These are phyloP conservation scores for Suillus brevipes DNA, from an alignment of 768 basidiomycete species.

Conservation along the genomic window DNA sequence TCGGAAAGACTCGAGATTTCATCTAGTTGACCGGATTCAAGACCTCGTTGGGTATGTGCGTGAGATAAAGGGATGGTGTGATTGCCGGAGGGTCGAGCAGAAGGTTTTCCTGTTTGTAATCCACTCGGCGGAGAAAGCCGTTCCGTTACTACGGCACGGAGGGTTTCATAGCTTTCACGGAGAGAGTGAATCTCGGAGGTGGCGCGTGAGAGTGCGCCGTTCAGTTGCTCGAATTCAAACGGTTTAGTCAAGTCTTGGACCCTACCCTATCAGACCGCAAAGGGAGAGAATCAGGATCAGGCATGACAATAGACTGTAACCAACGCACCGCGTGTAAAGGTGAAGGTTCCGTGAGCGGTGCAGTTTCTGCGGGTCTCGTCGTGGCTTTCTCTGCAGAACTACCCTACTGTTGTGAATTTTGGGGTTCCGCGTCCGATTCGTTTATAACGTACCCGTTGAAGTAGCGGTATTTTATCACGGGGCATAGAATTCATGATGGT, in stretches of 20 bases:
- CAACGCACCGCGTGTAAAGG: not conserved
- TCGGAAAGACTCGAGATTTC: constrained; percentile 25
- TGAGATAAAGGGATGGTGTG: not conserved
- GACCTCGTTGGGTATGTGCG: constrained; percentile 5
- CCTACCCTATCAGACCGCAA: not conserved
- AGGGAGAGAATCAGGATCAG: not conserved
- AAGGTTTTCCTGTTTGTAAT: not conserved
- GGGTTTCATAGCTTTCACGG: constrained; percentile 27
- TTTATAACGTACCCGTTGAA: not conserved
- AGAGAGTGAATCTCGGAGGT: constrained; percentile 27
- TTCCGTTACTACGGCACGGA: constrained; percentile 19
- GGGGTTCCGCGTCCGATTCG: too few species aligned
- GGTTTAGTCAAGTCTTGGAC: constrained; percentile 6
- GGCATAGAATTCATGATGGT: too few species aligned
- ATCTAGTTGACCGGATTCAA: not conserved
- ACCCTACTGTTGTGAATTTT: not conserved
- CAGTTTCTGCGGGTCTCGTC: not conserved
- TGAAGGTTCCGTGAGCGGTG: not conserved
- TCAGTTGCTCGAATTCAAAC: constrained; percentile 28
- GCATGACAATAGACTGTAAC: too few species aligned
- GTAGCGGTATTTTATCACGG: not conserved
- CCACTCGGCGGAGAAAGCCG: constrained; percentile 6
- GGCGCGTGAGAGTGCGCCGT: constrained; percentile 23
- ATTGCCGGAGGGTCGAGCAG: not conserved
- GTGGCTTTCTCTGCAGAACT: not conserved